Conservation (phyloP, 352 stramenopile species). For the Phytophthora palmivora region DNA sequence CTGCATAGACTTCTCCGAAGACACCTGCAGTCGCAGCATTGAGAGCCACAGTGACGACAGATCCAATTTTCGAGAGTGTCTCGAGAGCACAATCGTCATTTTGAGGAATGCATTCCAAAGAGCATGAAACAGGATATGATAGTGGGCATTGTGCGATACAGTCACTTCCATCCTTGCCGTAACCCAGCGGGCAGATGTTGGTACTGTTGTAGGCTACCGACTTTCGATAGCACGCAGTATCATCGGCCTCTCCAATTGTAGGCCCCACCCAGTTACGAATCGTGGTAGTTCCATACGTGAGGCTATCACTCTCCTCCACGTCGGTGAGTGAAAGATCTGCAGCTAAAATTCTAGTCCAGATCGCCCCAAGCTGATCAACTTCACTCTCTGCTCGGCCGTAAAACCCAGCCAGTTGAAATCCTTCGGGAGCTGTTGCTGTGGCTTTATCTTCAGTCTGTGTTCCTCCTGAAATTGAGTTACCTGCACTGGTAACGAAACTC, state of each 20-base stretch:
- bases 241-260: slow-evolving; percentile 13
- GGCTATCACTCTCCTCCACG: not conserved
- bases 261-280: slow-evolving; percentile 31
- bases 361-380: slow-evolving; percentile 13
- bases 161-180: slow-evolving; percentile 14
- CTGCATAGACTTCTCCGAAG: slow-evolving; percentile 25
- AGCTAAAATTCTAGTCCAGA: slow-evolving; percentile 17
- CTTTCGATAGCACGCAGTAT: slow-evolving; percentile 27
- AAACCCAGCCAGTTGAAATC: slow-evolving; percentile 10
- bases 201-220: slow-evolving; percentile 2
- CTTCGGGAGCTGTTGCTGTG: slow-evolving; percentile 3
- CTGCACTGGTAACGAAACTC: slow-evolving; percentile 1
- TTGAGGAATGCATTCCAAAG: slow-evolving; percentile 56
- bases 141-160: slow-evolving; percentile 42
- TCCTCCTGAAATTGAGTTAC: slow-evolving; percentile 6
- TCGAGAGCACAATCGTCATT: slow-evolving; percentile 49
- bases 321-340: slow-evolving; percentile 4
- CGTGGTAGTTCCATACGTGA: slow-evolving; percentile 1
- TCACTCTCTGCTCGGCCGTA: slow-evolving; percentile 1
- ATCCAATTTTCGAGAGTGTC: slow-evolving; percentile 32
- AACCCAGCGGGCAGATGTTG: slow-evolving; percentile 13
- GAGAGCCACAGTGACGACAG: slow-evolving; percentile 40
- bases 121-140: slow-evolving; percentile 55
- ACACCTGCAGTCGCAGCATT: slow-evolving; percentile 36
- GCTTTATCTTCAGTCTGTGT: not conserved